Base-by-base conservation (phyloP, 768 basidiomycete genomes). In the Pholiota conissans region DNA sequence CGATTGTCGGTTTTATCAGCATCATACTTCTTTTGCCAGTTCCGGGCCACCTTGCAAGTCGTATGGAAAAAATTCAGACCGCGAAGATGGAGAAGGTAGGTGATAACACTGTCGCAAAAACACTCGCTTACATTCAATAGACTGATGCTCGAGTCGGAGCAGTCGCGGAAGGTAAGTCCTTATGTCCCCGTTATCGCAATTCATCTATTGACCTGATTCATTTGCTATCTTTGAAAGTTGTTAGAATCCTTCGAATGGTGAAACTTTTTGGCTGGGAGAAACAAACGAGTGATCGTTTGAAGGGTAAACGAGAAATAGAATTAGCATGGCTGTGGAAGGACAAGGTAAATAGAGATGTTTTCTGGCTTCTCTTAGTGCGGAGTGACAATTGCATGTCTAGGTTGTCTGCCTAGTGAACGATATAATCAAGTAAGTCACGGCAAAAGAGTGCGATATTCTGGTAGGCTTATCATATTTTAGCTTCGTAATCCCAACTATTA, bases 231-330 rank as follows among this genome's bases (percentile, higher is more conserved):
- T 69, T 34, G 3, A 51, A 16, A 85, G 85, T 76, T 4, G 74
- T 85, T 64, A 79, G 79, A 53, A 79, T 84, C 18, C 68, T 89
- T 13, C 80, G 87, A n/a, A 88, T 89, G 84, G 74, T 89, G 65
- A 91, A 91, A 68, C 72, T 90, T 37, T 90, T 91, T 62, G 90
- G 79, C 13, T 82, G 90, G 80, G 80, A 87, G 75, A 78, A 79
- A 52, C 78, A 83, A 49, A 81, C 87, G 69, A 75, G 78, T 37
- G 68, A 78, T 5, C 75, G 74, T 46, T 73, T 93, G 39, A 70
- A 74, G 10, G 76, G 78, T 45, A 84, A 85, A 62, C 79, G 90
- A 58, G 83, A 87, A 42, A 79, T 79, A 5, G 91, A 93, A 69
- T 70, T 91, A 20, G 55, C 65, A 5, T 82, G 78, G 73, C 74